Conservation (phyloP, 176 grass and related monocot species). For the Puya raimondii region DNA sequence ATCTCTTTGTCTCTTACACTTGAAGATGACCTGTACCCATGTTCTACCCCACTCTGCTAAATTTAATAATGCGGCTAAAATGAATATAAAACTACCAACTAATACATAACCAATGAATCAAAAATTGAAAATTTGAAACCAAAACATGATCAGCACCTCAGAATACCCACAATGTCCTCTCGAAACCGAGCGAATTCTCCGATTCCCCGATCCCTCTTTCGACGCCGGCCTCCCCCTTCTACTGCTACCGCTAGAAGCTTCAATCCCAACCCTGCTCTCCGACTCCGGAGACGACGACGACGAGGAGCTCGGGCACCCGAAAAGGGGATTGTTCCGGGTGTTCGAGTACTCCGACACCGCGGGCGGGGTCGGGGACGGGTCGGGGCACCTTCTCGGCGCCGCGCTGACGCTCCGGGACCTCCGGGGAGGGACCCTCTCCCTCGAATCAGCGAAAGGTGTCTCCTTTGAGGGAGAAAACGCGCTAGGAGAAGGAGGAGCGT, state of each 20-base stretch:
- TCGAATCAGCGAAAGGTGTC: constrained; percentile 2
- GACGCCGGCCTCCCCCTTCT: constrained; percentile 5
- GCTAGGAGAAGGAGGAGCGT: constrained; percentile 10
- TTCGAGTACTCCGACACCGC: constrained; percentile 10
- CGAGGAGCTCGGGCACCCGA: constrained; percentile 27
- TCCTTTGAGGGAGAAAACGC: constrained; percentile 24
- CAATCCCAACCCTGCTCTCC: neutral
- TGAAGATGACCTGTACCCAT: constrained; percentile 25
- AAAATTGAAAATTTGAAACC: neutral
- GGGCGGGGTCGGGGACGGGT: neutral
- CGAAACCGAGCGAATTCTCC: constrained; percentile 4
- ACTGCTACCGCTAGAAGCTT: neutral
- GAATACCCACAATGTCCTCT: neutral
- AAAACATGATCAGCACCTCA: constrained; percentile 4
- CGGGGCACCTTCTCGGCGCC: constrained; percentile 4
- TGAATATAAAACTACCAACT: neutral
- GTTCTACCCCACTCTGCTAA: constrained; percentile 6
- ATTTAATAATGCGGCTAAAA: neutral
- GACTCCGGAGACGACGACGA: constrained; percentile 22
- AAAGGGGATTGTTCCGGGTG: constrained; percentile 33
- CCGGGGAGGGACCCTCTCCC: constrained; percentile 19
- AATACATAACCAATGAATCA: neutral
- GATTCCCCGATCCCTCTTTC: neutral
- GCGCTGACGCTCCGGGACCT: constrained; percentile 37
- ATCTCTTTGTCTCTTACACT: constrained; percentile 4